A percentile compares a stretch with the other conserved stretches of the same genome.
These are phyloP conservation scores for Jacaranda mimosifolia DNA, from an alignment of 257 asterid species.

Conservation along the genomic window DNA sequence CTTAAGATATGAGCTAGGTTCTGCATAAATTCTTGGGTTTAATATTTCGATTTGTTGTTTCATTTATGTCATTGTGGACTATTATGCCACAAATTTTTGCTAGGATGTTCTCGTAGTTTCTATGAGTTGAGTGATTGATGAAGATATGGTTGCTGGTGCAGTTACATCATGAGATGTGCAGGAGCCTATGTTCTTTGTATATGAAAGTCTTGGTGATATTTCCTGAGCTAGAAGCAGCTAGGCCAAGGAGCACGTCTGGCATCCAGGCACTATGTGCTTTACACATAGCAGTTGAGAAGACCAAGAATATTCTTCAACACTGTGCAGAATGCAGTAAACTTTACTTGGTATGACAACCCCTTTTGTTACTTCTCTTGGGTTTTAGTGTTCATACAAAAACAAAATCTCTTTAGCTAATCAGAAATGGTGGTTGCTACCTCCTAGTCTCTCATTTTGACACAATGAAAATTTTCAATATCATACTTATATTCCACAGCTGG, in stretches of 20 bases:
- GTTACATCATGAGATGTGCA: conserved; percentile 99
- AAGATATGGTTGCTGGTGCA: conserved; percentile 51
- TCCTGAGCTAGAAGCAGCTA: conserved; percentile 95
- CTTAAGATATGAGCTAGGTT: neutral
- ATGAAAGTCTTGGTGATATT: conserved; percentile 82
- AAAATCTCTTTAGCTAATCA: conserved; percentile 1
- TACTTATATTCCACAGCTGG: conserved; percentile 5
- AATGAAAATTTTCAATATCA: neutral
- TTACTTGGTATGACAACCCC: conserved; percentile 75
- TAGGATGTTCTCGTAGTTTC: neutral
- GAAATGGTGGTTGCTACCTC: conserved; percentile 15
- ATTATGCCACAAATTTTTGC: neutral
- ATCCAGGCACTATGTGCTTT: conserved; percentile 97
- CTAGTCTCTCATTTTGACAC: neutral
- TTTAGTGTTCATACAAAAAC: neutral
- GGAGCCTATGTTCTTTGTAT: conserved; percentile 71
- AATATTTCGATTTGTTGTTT: neutral
- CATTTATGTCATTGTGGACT: neutral
- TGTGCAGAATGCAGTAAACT: conserved; percentile 98
- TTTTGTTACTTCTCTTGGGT: neutral
- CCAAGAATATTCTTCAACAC: conserved; percentile 92
- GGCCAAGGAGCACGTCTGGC: conserved; percentile 98
- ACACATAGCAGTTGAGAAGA: conserved; percentile 98
- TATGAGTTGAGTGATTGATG: conserved; percentile 24
- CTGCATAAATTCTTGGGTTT: neutral